Conservation (phyloP, 768 basidiomycete genomes). For the Boletus edulis region DNA sequence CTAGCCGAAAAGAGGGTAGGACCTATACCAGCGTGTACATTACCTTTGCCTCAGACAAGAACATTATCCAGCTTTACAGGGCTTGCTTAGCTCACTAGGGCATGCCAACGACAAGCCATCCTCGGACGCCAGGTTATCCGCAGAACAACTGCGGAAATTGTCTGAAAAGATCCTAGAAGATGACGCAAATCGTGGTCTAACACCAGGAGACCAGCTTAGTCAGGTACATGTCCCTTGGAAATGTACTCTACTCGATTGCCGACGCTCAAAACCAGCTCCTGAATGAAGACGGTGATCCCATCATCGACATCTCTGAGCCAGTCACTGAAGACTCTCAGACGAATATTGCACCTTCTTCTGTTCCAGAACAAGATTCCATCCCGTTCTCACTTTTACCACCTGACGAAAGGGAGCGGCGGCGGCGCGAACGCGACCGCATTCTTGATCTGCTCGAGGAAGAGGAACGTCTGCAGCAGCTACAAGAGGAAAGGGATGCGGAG, state of each 20-base stretch:
- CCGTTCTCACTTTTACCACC: constrained; percentile 45
- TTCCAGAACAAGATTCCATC: constrained; percentile 45
- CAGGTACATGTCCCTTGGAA: constrained; percentile 49
- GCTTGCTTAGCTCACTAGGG: constrained; percentile 37
- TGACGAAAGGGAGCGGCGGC: constrained; percentile 47
- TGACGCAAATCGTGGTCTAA: constrained; percentile 38
- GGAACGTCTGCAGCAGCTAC: constrained; percentile 47
- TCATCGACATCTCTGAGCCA: constrained; percentile 74
- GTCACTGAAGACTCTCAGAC: constrained; percentile 26
- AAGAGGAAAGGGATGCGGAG: constrained; percentile 39
- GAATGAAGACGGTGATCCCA: constrained; percentile 78
- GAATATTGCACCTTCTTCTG: constrained; percentile 12
- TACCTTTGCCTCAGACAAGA: constrained; percentile 7
- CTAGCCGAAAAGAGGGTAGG: constrained; percentile 38
- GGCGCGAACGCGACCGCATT: constrained; percentile 59
- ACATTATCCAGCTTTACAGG: constrained; percentile 36
- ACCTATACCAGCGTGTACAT: background rate
- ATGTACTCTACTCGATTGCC: constrained; percentile 20
- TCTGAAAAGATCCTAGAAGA: constrained; percentile 53
- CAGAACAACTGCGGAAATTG: constrained; percentile 51
- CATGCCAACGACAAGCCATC: constrained; percentile 10
- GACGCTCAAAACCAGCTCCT: constrained; percentile 44
- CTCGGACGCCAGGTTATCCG: constrained; percentile 32
- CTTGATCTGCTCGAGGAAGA: constrained; percentile 72
- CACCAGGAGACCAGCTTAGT: constrained; percentile 51